These are phyloP conservation scores for Tolypocladium paradoxum DNA, from an alignment of 2,329 filamentous ascomycete species.

Conservation along the genomic window DNA sequence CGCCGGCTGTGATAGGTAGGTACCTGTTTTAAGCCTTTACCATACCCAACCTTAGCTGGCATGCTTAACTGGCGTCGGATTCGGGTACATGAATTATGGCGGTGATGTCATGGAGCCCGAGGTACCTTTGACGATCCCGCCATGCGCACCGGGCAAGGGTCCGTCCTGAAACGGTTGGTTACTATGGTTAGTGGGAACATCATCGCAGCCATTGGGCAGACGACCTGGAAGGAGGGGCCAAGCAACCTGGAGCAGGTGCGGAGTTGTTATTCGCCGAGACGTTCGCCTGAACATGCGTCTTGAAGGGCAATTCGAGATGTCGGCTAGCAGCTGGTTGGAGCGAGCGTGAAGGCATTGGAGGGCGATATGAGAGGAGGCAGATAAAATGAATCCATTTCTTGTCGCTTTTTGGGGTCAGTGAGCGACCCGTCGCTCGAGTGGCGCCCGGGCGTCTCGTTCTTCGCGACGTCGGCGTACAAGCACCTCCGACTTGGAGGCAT, in stretches of 20 bases:
- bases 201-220: background rate
- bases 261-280: background rate
- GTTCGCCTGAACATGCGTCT: background rate
- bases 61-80: background rate
- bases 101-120: background rate
- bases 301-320: background rate
- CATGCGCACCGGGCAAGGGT: background rate
- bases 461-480: background rate
- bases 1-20: background rate
- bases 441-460: background rate
- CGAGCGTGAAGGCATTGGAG: background rate
- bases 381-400: background rate
- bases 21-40: background rate
- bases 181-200: background rate
- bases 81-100: background rate
- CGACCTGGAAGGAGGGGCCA: background rate
- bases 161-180: background rate
- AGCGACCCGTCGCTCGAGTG: background rate
- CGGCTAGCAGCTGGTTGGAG: background rate
- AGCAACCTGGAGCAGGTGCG: too few relatives aligned
- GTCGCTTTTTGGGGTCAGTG: background rate
- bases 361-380: background rate
- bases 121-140: background rate
- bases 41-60: background rate
- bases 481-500: background rate